Base-by-base conservation (phyloP, 2,329 filamentous ascomycete genomes). In the Drechslerella coelobrocha region DNA sequence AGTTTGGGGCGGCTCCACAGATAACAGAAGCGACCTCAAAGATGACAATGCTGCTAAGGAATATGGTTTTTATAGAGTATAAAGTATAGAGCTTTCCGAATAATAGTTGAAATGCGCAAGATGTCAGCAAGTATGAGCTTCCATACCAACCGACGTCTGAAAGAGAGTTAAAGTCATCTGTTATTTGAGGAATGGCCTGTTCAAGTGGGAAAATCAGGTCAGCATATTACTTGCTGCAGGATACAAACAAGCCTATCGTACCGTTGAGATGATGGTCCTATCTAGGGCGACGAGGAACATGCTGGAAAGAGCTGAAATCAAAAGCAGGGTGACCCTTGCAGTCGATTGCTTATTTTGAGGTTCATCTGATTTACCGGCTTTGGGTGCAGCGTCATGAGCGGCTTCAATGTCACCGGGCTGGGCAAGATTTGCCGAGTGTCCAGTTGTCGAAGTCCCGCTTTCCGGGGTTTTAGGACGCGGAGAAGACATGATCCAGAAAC, bases 281-380 rank as follows among this genome's bases (percentile, higher is more conserved):
- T 84, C 82, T 6, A 86, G 79, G 17, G 84, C 84, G 19, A 86
- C 83, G 26, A 86, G 79, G 71, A 86, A 85, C 74, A 86, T 79
- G 72, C 83, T 81, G 10, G 84, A 77, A 68, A 85, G 84, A 69
- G 84, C 82, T 66, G 82, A 85, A 29, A 82, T 37, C 7, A 86
- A 79, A 48, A 84, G 80, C 72, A 84, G 62, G 8, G 56, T 39
- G 1, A 31, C 54, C 14, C 50, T 59, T 5, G 48, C 26, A 19
- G 29, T 39, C 23, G 41, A 27, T 37, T 47, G 24, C 4, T 50
- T 29, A 37, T 47, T 10, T n/a, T 41, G 47, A 19, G 29, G 56
- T 23, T 23, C 12, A 23, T 47, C n/a, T 51, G n/a, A n/a, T n/a
- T n/a, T n/a, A n/a, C n/a, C n/a, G n/a, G n/a, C n/a, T n/a, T n/a